A percentile compares a stretch with the other conserved stretches of the same genome.
Conservation (phyloP, 345 rosid genomes). For the Xanthoceras sorbifolium region DNA sequence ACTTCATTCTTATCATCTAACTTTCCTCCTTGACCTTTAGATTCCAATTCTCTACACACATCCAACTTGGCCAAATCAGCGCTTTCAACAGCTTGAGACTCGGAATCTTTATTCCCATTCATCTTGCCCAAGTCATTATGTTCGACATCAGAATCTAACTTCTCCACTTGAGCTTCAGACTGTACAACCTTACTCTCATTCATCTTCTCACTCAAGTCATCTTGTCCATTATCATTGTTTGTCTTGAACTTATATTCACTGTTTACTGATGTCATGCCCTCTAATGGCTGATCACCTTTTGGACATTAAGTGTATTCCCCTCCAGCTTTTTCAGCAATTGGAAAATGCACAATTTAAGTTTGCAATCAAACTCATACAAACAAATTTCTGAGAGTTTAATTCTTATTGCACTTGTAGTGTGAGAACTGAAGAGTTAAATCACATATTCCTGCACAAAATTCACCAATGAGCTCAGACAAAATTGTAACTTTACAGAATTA, state of each 20-base stretch:
- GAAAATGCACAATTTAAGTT: slow-evolving; percentile 12
- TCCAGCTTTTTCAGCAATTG: slow-evolving; percentile 29
- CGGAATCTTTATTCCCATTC: slow-evolving; percentile 9
- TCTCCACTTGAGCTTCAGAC: slow-evolving; percentile 22
- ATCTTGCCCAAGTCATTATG: slow-evolving; percentile 19
- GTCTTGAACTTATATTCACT: slow-evolving; percentile 22
- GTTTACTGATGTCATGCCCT: slow-evolving; percentile 33
- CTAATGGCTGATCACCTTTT: slow-evolving; percentile 24
- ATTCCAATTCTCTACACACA: slow-evolving; percentile 5
- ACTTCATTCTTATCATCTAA: slow-evolving; percentile 24
- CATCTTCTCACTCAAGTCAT: background rate
- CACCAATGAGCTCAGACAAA: background rate
- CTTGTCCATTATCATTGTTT: slow-evolving; percentile 23
- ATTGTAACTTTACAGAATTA: background rate
- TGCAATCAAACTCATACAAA: slow-evolving; percentile 22
- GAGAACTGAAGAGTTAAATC: background rate
- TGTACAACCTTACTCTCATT: slow-evolving; percentile 18
- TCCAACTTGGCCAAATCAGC: slow-evolving; percentile 17
- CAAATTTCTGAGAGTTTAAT: slow-evolving; percentile 15
- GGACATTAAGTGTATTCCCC: slow-evolving; percentile 23
- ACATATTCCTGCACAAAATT: slow-evolving; percentile 21
- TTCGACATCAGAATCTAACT: slow-evolving; percentile 8
- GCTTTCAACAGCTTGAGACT: slow-evolving; percentile 14
- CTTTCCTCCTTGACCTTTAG: slow-evolving; percentile 16
- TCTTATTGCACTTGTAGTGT: slow-evolving; percentile 5